Conservation (phyloP, 768 basidiomycete species). For the Pisolithus marmoratus region DNA sequence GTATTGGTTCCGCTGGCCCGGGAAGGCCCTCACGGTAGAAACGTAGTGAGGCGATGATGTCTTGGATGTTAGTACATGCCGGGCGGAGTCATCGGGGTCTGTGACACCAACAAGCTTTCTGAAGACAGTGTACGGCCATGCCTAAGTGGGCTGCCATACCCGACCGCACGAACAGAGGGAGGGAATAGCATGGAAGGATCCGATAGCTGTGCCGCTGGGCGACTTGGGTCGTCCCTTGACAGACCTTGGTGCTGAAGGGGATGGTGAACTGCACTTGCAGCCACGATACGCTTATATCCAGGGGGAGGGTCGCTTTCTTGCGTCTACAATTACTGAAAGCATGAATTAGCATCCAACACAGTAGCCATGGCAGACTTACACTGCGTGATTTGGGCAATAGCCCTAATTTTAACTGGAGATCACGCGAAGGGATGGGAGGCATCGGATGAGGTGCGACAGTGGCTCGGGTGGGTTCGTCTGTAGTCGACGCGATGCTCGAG, state of each 20-base stretch:
- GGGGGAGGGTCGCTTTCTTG: not conserved
- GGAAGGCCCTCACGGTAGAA: no score
- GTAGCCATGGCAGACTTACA: not conserved
- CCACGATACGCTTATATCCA: not conserved
- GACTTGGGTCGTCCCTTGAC: slow-evolving; percentile 21
- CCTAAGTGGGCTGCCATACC: slow-evolving; percentile 17
- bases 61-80: slow-evolving; percentile 13
- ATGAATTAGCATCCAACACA: not conserved
- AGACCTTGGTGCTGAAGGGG: slow-evolving; percentile 1
- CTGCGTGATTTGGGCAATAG: not conserved
- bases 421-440: slow-evolving; percentile 1
- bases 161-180: slow-evolving; percentile 31
- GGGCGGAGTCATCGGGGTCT: slow-evolving; percentile 19
- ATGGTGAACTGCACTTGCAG: not conserved
- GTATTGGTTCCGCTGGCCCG: slow-evolving; percentile 4
- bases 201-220: slow-evolving; percentile 7
- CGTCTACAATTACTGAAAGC: not conserved
- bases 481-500: slow-evolving; percentile 9
- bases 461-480: not conserved
- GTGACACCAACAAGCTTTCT: slow-evolving; percentile 19
- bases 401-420: not conserved
- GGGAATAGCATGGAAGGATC: slow-evolving; percentile 33
- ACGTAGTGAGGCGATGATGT: not conserved
- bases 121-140: slow-evolving; percentile 23
- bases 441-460: slow-evolving; percentile 6